A percentile compares a stretch with the other conserved stretches of the same genome.
phyloP scores from a whole-genome alignment of 2,329 filamentous ascomycete genomes.

The Dactylellina drechsleri region DNA sequence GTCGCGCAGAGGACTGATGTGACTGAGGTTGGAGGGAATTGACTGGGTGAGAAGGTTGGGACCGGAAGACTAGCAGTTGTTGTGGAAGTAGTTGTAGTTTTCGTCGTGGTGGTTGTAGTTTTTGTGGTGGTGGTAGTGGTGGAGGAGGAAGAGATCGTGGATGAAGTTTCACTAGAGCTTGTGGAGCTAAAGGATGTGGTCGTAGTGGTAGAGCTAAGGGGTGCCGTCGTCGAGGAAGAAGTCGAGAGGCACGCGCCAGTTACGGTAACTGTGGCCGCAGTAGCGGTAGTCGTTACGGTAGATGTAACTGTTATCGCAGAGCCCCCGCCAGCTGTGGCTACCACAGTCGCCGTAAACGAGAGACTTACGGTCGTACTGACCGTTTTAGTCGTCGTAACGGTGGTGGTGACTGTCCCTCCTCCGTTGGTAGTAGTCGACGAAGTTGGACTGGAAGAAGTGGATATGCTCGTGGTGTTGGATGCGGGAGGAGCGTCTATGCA shows the following conservation, averaged over 20 bases:
- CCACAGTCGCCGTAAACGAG: no score
- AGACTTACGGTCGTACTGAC: no score
- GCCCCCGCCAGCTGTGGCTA: no score
- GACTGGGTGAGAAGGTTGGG: constrained; percentile 5
- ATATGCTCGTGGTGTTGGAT: neutral
- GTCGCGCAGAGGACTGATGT: constrained; percentile 5
- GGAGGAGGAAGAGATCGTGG: neutral
- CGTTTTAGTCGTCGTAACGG: neutral
- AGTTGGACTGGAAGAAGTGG: neutral
- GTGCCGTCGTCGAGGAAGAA: neutral
- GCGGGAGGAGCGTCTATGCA: constrained; percentile 4
- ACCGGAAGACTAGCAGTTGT: neutral
- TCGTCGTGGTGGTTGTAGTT: neutral
- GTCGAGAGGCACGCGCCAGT: no score
- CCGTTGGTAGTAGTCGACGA: neutral
- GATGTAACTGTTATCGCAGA: neutral
- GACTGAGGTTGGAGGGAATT: constrained; percentile 5
- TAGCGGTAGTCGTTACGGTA: neutral
- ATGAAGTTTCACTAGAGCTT: neutral
- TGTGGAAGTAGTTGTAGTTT: neutral
- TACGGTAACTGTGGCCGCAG: neutral
- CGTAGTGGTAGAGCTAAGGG: neutral
- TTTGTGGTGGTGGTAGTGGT: neutral
- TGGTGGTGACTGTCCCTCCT: neutral
- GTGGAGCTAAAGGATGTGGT: neutral